Base-by-base conservation (phyloP, 768 basidiomycete species). In the Royoungia palumana region DNA sequence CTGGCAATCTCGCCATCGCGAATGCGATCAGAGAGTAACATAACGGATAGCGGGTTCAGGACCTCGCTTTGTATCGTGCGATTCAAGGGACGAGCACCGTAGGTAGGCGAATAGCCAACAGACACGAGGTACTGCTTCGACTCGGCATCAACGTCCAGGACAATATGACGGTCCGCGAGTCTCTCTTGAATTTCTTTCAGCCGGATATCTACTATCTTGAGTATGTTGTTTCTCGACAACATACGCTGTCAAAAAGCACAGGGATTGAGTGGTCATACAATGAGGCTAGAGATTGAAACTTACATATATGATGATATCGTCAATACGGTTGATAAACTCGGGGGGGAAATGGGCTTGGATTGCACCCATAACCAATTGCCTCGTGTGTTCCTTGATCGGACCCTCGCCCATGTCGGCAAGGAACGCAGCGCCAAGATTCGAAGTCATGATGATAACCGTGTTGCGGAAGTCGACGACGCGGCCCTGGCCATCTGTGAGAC, bases 371-470 rank as follows among this genome's bases (percentile, higher is more conserved):
- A 97, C 93, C 42, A 87, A 68, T 28, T 76, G 64, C 51, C 74
- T 77, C 5, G 87, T 86, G 42, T 76, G 69, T 0, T 77, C 63
- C 17, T 72, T 80, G 43, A 95, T 81, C 0, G 80, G 74, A 5
- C 89, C 89, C 51, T 85, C 81, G 4, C 76, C 77, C 74, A 86
- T 78, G 41, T 90, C 89, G 47, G 87, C 81, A 40, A 91, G 74
- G 69, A 78, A 87, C 19, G 75, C 73, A 6, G 89, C 87, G 37
- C 90, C 94, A 17, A 95, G 76, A 64, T 97, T 97, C 41, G 89
- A 92, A 5, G 94, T 95, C 83, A 95, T 88, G 68, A 94, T 88
- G 65, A 95, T 91, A 62, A 95, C 89, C 1, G 91, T 90, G 64
- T 94, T 94, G 49, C 84, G 77, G 77, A 92, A 93, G 68, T 90